Evolutionary conservation across 805 yeast species (phyloP).

Genomic region (Saccharomycopsis synnaedendra): DNA sequence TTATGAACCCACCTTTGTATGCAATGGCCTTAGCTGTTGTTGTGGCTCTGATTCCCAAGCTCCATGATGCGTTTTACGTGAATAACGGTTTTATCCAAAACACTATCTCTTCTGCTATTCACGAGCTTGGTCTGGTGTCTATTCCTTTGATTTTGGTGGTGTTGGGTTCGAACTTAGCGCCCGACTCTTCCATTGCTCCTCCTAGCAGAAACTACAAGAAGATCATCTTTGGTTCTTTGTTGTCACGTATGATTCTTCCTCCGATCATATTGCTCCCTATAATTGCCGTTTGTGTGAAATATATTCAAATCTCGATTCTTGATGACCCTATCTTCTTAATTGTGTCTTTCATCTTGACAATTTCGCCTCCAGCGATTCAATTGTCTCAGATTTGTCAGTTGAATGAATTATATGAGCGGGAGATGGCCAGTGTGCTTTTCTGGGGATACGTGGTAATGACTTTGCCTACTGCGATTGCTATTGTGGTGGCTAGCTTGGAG

Average conservation of each 20-base stretch:
- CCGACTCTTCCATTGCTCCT: conserved; percentile 49
- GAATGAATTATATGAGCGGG: conserved; percentile 64
- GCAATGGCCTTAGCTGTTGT: conserved; percentile 61
- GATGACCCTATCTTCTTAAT: conserved; percentile 76
- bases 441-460: conserved; percentile 76
- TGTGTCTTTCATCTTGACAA: conserved; percentile 63
- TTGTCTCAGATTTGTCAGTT: conserved; percentile 71
- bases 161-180: conserved; percentile 68
- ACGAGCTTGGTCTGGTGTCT: conserved; percentile 61
- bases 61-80: conserved; percentile 48
- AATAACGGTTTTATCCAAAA: conserved; percentile 51
- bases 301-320: conserved; percentile 51
- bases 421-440: conserved; percentile 72
- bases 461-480: conserved; percentile 62
- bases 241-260: conserved; percentile 73
- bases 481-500: conserved; percentile 54
- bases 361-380: conserved; percentile 79
- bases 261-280: conserved; percentile 56
- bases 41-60: conserved; percentile 53
- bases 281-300: conserved; percentile 53
- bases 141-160: conserved; percentile 69
- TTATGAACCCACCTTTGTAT: conserved; percentile 77
- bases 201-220: conserved; percentile 52
- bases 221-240: conserved; percentile 54
- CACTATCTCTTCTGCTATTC: conserved; percentile 52